These are phyloP conservation scores for Rosa persica DNA, from an alignment of 306 rosid genomes.

Conservation along the genomic window DNA sequence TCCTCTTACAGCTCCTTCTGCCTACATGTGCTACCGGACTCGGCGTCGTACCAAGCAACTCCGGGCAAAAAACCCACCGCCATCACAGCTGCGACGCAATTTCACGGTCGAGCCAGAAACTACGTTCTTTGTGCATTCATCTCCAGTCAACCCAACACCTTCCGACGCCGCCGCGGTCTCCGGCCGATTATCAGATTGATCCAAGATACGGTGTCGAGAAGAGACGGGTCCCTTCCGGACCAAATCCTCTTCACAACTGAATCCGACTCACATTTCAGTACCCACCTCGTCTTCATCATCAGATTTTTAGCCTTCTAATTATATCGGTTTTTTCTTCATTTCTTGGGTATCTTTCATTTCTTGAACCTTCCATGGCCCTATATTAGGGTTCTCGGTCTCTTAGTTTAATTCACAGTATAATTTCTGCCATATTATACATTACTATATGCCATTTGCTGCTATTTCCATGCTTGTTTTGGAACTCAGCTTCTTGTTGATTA, in stretches of 20 bases:
- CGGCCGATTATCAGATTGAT: conserved; percentile 43
- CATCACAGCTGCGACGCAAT: conserved; percentile 52
- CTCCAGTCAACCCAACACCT: conserved; percentile 35
- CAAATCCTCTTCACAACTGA: conserved; percentile 97
- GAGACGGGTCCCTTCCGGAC: conserved; percentile 90
- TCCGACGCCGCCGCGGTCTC: conserved; percentile 26
- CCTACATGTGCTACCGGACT: background rate
- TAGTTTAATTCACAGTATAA: background rate
- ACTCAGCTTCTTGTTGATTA: conserved; percentile 1
- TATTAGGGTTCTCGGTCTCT: background rate
- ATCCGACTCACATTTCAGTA: background rate
- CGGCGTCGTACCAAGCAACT: conserved; percentile 16
- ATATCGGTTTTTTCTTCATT: conserved; percentile 7
- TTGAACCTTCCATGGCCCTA: background rate
- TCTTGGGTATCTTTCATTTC: conserved; percentile 10
- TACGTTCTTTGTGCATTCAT: conserved; percentile 64
- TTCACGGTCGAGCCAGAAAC: conserved; percentile 13
- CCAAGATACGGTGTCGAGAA: conserved; percentile 79
- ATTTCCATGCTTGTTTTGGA: conserved; percentile 76
- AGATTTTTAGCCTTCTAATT: background rate
- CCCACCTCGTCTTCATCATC: background rate
- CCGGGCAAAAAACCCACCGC: conserved; percentile 3
- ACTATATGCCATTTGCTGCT: conserved; percentile 13
- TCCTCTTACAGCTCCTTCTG: background rate
- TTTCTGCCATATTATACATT: background rate